Evolutionary conservation across 2,329 filamentous ascomycete genomes (phyloP), one percentile per base, ranked within the genome.

Genomic region (Nemania sp.): DNA sequence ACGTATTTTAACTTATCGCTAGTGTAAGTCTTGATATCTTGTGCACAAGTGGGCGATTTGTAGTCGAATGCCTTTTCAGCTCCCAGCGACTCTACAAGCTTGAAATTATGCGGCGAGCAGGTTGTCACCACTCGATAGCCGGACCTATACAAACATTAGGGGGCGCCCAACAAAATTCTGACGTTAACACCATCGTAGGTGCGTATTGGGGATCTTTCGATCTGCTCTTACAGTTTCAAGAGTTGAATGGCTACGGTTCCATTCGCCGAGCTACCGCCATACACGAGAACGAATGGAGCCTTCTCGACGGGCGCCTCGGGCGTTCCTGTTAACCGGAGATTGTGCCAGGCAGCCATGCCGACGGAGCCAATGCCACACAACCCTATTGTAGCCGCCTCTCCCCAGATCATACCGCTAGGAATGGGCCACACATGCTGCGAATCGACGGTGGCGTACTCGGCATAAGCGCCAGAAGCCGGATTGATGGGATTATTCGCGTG

Each of bases 161-260:
- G n/a, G n/a, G n/a, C n/a, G n/a, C n/a, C n/a, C n/a, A n/a, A n/a
- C n/a, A n/a, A n/a, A n/a, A n/a, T n/a, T n/a, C n/a, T n/a, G n/a
- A n/a, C n/a, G n/a, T n/a, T n/a, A n/a, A n/a, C n/a, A n/a, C n/a
- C n/a, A n/a, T n/a, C n/a, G n/a, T n/a, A n/a, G n/a, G n/a, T n/a
- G n/a, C n/a, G n/a, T n/a, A n/a, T n/a, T n/a, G n/a, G n/a, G n/a
- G n/a, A n/a, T n/a, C n/a, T n/a, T 69, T 28, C 26, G 26, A 6
- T 30, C 3, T 6, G 14, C 14, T 30, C 9, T 49, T 17, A 49
- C 51, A 53, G 33, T 26, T 22, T 71, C 14, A 75, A 60, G 12
- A 79, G 40, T 59, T 81, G 78, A 3, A 77, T 71, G 0, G 74
- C 76, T 47, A 72, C 62, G 1, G 73, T 74, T 0, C 77, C 78